Percentiles rank a stretch among this genome's conserved stretches.
phyloP scores from a whole-genome alignment of 2,329 filamentous ascomycete species.

The Zymoseptoria pseudotritici region DNA sequence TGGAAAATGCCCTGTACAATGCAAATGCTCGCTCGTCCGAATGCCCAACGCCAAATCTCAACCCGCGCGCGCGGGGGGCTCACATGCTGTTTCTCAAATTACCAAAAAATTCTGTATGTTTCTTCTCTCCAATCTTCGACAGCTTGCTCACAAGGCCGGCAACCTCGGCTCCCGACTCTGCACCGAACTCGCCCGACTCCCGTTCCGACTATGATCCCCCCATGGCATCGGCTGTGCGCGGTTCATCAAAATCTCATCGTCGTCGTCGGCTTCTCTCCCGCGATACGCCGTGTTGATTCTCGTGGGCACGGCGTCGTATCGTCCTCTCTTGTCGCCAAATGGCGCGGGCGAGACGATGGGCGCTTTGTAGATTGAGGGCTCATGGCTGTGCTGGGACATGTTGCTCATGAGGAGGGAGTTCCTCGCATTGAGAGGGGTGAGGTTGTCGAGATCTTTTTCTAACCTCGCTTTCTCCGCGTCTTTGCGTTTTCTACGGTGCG shows the following conservation, averaged over 20 bases:
- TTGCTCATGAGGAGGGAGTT: slow-evolving; percentile 76
- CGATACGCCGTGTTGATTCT: not conserved
- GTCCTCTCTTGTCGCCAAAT: slow-evolving; percentile 23
- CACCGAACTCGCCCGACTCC: slow-evolving; percentile 1
- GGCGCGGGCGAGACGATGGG: slow-evolving; percentile 24
- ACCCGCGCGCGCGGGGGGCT: too few relatives aligned
- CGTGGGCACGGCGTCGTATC: slow-evolving; percentile 26
- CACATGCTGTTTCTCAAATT: too few relatives aligned
- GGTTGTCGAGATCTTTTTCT: slow-evolving; percentile 59
- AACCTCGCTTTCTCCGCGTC: slow-evolving; percentile 75
- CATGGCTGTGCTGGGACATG: slow-evolving; percentile 22
- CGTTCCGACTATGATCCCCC: slow-evolving; percentile 12
- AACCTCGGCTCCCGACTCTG: slow-evolving; percentile 21
- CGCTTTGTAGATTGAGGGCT: slow-evolving; percentile 30
- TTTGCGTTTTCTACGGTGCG: slow-evolving; percentile 80
- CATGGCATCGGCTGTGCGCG: slow-evolving; percentile 27
- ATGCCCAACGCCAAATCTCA: too few relatives aligned
- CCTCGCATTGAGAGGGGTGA: slow-evolving; percentile 79
- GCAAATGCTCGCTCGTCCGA: too few relatives aligned
- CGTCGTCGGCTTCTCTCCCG: slow-evolving; percentile 5
- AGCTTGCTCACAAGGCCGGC: slow-evolving; percentile 15
- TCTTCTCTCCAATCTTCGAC: too few relatives aligned
- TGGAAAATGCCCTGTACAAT: too few relatives aligned
- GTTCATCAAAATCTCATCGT: slow-evolving; percentile 24
- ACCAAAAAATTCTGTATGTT: too few relatives aligned